Percentiles rank a stretch among this genome's conserved stretches.
Evolutionary conservation across 306 rosid species (phyloP).

Genomic region (Cicer yamashitae): DNA sequence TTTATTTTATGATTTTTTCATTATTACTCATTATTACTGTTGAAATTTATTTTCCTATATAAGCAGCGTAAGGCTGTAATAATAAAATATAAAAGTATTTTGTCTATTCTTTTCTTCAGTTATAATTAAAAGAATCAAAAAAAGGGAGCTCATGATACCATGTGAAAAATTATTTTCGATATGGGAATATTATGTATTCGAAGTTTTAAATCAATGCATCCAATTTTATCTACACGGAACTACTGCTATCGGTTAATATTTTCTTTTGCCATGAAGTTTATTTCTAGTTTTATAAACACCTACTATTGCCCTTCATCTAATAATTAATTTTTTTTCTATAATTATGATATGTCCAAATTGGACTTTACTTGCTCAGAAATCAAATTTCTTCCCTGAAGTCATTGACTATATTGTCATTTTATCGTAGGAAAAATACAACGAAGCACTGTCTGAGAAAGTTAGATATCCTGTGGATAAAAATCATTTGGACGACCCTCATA

Average conservation of each 20-base stretch:
- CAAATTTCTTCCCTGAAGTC: slow-evolving; percentile 2
- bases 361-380: slow-evolving; percentile 20
- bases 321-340: slow-evolving; percentile 8
- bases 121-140: too few species aligned
- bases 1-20: too few species aligned
- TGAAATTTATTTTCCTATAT: too few species aligned
- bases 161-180: too few species aligned
- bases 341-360: slow-evolving; percentile 18
- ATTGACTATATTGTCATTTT: slow-evolving; percentile 25
- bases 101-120: too few species aligned
- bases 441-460: slow-evolving; percentile 77
- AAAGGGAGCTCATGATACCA: too few species aligned
- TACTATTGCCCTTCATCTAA: slow-evolving; percentile 1
- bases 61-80: too few species aligned
- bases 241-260: background rate
- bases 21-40: too few species aligned
- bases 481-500: slow-evolving; percentile 86
- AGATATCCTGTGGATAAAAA: slow-evolving; percentile 82
- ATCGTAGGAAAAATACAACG: slow-evolving; percentile 81
- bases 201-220: background rate
- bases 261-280: background rate
- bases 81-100: too few species aligned
- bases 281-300: slow-evolving; percentile 12
- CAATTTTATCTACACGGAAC: background rate
- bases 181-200: background rate